These are phyloP conservation scores for Kwoniella europaea DNA, from an alignment of 768 basidiomycete species.

Conservation along the genomic window DNA sequence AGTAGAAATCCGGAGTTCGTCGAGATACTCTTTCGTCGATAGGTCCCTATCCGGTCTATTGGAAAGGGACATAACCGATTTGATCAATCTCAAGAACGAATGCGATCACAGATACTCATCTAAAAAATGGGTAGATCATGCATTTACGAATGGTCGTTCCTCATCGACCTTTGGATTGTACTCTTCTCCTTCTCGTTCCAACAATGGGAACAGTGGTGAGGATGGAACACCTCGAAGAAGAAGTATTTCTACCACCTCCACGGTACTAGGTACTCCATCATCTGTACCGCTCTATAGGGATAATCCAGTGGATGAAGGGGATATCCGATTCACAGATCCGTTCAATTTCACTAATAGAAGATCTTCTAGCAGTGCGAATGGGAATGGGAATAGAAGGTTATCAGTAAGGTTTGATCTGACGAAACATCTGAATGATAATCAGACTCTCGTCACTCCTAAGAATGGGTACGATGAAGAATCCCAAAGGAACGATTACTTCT, in stretches of 20 bases:
- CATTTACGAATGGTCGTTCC: not conserved
- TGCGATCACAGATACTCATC: not conserved
- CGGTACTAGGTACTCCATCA: not conserved
- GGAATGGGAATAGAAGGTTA: conserved; percentile 4
- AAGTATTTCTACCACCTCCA: not conserved
- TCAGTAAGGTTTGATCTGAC: conserved; percentile 16
- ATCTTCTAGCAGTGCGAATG: not conserved
- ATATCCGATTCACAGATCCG: conserved; percentile 1
- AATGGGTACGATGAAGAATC: not conserved
- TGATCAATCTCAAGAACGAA: conserved; percentile 8
- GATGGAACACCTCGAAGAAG: not conserved
- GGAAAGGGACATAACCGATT: conserved; percentile 15
- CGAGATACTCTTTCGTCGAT: conserved; percentile 1
- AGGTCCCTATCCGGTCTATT: conserved; percentile 6
- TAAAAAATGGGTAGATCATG: not conserved
- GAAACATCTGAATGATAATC: not conserved
- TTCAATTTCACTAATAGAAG: not conserved
- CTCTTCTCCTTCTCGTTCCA: not conserved
- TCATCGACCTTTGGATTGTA: not conserved
- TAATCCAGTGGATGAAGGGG: not conserved
- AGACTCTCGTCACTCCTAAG: not conserved
- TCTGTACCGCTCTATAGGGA: not conserved
- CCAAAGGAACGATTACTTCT: not conserved
- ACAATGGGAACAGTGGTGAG: not conserved
- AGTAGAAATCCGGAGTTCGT: conserved; percentile 5